Evolutionary conservation across 192 early-diverging fungal species (phyloP), one percentile per base, ranked within the genome.

Genomic region (Backusella australiensis): DNA sequence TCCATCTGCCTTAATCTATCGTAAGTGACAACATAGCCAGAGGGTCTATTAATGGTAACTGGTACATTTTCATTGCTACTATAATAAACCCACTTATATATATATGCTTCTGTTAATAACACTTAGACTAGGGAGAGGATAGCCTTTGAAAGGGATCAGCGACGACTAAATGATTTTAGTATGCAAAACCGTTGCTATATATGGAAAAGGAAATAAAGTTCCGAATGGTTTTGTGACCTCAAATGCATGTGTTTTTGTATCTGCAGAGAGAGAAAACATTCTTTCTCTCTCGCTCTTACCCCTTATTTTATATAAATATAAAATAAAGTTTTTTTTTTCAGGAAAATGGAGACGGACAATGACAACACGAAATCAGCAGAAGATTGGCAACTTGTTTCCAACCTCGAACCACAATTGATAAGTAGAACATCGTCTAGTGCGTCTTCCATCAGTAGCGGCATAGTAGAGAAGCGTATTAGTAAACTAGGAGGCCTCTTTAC

Each of bases 371-470:
- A 69, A 23, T n/a, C 68, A 39, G 23, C 12, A 19, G 68, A 69
- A 41, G 68, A 69, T 36, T 69, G 68, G 68, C 68, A 69, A 69
- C 36, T 69, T 35, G 34, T 69, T 38, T 69, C 68, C 34, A 63
- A 63, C 56, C 56, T 63, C 23, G 56, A 63, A 29, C 56, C 23
- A 1, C 56, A 14, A 12, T 63, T 63, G 26, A 63, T 63, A 63
- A 63, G 56, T 63, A 63, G 56, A 63, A 63, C 56, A 12, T 63
- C 56, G 9, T 63, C 56, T 3, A 63, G 26, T 29, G 23, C 56
- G 21, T 63, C 56, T n/a, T 49, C 46, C 46, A 49, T n/a, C 46
- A 49, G 19, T 19, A 49, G 17, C 46, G 17, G 46, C 11, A 63
- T 6, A 4, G 6, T 29, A 63, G 56, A 63, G 29, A 63, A 63